Base-by-base conservation (phyloP, 2,329 filamentous ascomycete species). In the Colletotrichum scovillei region DNA sequence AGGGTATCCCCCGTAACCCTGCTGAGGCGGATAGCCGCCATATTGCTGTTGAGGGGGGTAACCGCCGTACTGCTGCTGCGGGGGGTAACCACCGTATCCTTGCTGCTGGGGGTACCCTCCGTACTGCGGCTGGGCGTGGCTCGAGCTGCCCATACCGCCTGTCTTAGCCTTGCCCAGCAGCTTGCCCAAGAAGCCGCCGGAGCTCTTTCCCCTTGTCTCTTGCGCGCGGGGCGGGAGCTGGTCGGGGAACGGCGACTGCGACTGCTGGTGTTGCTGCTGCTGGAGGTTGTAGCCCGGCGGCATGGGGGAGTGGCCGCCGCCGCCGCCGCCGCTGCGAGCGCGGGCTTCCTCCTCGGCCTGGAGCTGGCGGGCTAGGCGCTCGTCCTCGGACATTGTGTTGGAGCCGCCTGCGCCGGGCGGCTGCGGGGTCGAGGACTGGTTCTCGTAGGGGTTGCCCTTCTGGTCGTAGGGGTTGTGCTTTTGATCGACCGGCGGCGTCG, bases 321-420 rank as follows among this genome's bases (percentile, higher is more conserved):
- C 82, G 19, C 77, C 79, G 60, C 76, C 76, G 26, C 64, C 74
- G 64, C 77, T 77, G 70, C 80, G 77, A 63, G 75, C 80, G 80
- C 19, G 87, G 88, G 57, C 90, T 75, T 97, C 89, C 82, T 98
- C 95, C 82, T 98, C 94, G 57, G 93, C 93, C 81, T 98, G 95
- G 55, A 98, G 86, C 79, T 91, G 90, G 53, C 93, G 89, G 8
- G 95, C 95, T 11, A 95, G 85, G 30, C 88, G 88, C 72, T 93
- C 94, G 80, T 97, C 95, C 59, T 93, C 91, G 71, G 89, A 89
- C 63, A 82, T 77, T 55, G 75, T 77, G n/a, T 76, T 69, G 55
- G 70, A 68, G n/a, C 79, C 78, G 72, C 78, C 76, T 32, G 79
- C 80, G 67, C 79, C 79, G 59, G 78, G 35, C 87, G 80, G 66